phyloP scores from a whole-genome alignment of 2,329 filamentous ascomycete species.

The Claviceps monticola region DNA sequence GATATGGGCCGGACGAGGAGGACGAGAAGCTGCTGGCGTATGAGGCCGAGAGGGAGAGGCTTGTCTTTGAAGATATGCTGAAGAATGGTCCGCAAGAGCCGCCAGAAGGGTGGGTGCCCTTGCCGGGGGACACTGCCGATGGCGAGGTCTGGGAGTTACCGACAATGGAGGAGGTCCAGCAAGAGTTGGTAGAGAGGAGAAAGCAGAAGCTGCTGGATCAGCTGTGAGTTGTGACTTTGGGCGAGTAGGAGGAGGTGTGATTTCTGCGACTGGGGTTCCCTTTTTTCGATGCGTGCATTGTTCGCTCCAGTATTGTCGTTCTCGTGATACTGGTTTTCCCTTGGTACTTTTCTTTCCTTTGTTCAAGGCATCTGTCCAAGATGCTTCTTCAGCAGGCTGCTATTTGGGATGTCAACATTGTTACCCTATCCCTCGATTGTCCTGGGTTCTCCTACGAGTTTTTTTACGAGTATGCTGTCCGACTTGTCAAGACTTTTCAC shows the following conservation, averaged over 20 bases:
- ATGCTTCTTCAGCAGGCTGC: neutral
- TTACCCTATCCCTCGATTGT: neutral
- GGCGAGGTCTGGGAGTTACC: slow-evolving; percentile 73
- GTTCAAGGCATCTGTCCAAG: neutral
- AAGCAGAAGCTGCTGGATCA: slow-evolving; percentile 75
- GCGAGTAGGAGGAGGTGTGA: neutral
- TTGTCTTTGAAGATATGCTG: slow-evolving; percentile 58
- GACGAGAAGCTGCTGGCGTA: slow-evolving; percentile 68
- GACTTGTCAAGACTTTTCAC: too few species aligned
- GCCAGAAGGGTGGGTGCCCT: slow-evolving; percentile 63
- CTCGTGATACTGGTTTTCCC: neutral
- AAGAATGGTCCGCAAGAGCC: slow-evolving; percentile 39
- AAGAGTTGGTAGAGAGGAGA: slow-evolving; percentile 78
- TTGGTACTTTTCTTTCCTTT: neutral
- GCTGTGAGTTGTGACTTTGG: slow-evolving; percentile 27
- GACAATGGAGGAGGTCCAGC: slow-evolving; percentile 81
- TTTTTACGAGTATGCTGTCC: neutral
- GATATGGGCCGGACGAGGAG: slow-evolving; percentile 86
- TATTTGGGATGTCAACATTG: neutral
- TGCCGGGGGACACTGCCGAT: slow-evolving; percentile 79
- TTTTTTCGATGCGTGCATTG: neutral
- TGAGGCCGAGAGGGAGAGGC: slow-evolving; percentile 70
- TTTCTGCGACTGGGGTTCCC: neutral
- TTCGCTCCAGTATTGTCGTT: neutral
- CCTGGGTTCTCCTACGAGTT: neutral